Base-by-base conservation (phyloP, 2,329 filamentous ascomycete species). In the Aspergillus hiratsukae region DNA sequence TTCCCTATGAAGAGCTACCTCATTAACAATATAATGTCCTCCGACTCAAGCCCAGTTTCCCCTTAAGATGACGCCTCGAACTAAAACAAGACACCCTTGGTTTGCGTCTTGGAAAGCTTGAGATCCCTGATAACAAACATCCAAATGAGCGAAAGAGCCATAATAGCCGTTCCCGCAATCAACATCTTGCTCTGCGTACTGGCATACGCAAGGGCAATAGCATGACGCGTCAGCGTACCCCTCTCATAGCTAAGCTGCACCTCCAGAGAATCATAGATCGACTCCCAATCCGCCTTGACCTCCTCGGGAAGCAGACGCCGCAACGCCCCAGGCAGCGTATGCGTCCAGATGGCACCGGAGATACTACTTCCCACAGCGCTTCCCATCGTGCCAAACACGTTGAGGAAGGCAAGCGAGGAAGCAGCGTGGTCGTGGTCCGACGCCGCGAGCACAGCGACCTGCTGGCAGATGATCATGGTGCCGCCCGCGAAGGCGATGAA, bases 381-480 rank as follows among this genome's bases (percentile, higher is more conserved):
- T 19, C 83, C 85, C 11, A 87, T 75, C 50, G 76, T 80, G 35
- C 78, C 76, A 49, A 84, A 81, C 8, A 88, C 76, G 45, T 79
- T 79, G 28, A 83, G 72, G 6, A 88, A 67, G 19, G 83, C 81
- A 29, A 86, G 74, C 23, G 81, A 76, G 11, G 79, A 77, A 11
- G 83, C 80, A 9, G 87, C 74, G 60, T 84, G 77, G 56, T 84
- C 76, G 59, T 87, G 83, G 17, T 78, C 77, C 0, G 78, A 76
- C 2, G 78, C 80, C 0, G 81, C 78, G 70, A 85, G 79, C 55
- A 79, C 75, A 3, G 81, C 80, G 64, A 86, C 78, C 64, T 86
- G 80, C 53, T 80, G 75, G 55, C 75, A 74, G 54, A 85, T 79
- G 54, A 81, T 77, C 6, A 84, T 75, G 21, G 78, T 76, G 27